Conservation (phyloP, 345 rosid species). For the Garcia nutans region DNA sequence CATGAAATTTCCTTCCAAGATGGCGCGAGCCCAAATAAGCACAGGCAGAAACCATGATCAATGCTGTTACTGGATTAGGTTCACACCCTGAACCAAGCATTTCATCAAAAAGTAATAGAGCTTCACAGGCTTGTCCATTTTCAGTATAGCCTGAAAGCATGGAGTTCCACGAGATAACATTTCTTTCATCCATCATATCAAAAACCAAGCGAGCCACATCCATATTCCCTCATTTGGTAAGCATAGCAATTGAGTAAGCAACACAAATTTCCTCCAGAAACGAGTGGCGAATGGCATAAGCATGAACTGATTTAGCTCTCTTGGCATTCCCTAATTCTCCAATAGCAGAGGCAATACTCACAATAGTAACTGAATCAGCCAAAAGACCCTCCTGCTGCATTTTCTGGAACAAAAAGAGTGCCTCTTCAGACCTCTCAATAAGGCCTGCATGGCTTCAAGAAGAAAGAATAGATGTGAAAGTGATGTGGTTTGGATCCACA, state of each 20-base stretch:
- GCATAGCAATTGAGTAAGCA: conserved; percentile 51
- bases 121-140: conserved; percentile 52
- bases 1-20: conserved; percentile 43
- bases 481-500: conserved; percentile 47
- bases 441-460: conserved; percentile 68
- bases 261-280: conserved; percentile 34
- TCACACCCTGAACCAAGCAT: conserved; percentile 36
- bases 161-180: conserved; percentile 55
- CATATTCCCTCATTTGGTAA: conserved; percentile 44
- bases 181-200: conserved; percentile 42
- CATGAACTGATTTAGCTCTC: conserved; percentile 33
- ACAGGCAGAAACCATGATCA: conserved; percentile 55
- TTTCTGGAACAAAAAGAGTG: conserved; percentile 18
- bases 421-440: conserved; percentile 28
- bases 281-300: conserved; percentile 30
- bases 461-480: conserved; percentile 53
- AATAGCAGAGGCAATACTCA: conserved; percentile 54
- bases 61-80: conserved; percentile 43
- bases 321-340: conserved; percentile 44
- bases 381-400: conserved; percentile 30
- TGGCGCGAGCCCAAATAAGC: conserved; percentile 47
- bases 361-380: conserved; percentile 40
- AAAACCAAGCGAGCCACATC: conserved; percentile 43
- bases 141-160: conserved; percentile 56
- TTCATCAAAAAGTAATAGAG: conserved; percentile 45